phyloP scores from a whole-genome alignment of 805 yeast genomes.

The Lachancea thermotolerans region DNA sequence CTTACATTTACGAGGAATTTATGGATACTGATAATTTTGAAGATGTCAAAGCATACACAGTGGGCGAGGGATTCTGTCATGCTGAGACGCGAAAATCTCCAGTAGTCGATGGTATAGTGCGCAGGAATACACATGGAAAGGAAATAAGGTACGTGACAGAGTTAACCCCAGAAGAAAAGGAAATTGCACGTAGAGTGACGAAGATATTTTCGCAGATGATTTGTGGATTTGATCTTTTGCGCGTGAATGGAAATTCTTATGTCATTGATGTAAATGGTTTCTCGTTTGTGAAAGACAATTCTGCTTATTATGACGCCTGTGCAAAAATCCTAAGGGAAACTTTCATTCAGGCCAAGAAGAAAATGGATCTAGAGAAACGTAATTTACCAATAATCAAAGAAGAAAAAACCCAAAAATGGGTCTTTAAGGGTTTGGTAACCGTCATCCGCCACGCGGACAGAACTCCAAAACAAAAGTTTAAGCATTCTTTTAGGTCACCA shows the following conservation, averaged over 20 bases:
- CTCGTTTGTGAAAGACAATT: slow-evolving; percentile 92
- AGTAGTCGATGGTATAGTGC: slow-evolving; percentile 97
- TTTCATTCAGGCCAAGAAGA: slow-evolving; percentile 56
- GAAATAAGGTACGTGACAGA: slow-evolving; percentile 88
- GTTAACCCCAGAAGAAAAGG: slow-evolving; percentile 63
- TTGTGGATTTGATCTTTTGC: slow-evolving; percentile 90
- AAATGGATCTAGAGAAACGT: slow-evolving; percentile 37
- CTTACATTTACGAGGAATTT: slow-evolving; percentile 85
- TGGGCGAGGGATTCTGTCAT: slow-evolving; percentile 84
- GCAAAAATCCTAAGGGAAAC: slow-evolving; percentile 68
- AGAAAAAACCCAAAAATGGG: slow-evolving; percentile 77
- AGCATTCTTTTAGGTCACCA: slow-evolving; percentile 86
- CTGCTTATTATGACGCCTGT: slow-evolving; percentile 76
- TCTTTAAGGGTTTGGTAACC: slow-evolving; percentile 83
- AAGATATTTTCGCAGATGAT: slow-evolving; percentile 81
- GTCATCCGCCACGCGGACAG: slow-evolving; percentile 97
- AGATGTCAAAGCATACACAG: slow-evolving; percentile 98
- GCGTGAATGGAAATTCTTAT: slow-evolving; percentile 82
- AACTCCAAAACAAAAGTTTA: slow-evolving; percentile 96
- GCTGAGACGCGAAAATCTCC: slow-evolving; percentile 98
- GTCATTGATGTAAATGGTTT: slow-evolving; percentile 98
- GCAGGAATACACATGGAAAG: slow-evolving; percentile 95
- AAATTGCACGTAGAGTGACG: slow-evolving; percentile 74
- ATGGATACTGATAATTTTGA: slow-evolving; percentile 98
- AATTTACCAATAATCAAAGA: slow-evolving; percentile 32